Evolutionary conservation across 2,329 filamentous ascomycete genomes (phyloP), one percentile per base, ranked within the genome.

Genomic region (Cladophialophora chaetospira): DNA sequence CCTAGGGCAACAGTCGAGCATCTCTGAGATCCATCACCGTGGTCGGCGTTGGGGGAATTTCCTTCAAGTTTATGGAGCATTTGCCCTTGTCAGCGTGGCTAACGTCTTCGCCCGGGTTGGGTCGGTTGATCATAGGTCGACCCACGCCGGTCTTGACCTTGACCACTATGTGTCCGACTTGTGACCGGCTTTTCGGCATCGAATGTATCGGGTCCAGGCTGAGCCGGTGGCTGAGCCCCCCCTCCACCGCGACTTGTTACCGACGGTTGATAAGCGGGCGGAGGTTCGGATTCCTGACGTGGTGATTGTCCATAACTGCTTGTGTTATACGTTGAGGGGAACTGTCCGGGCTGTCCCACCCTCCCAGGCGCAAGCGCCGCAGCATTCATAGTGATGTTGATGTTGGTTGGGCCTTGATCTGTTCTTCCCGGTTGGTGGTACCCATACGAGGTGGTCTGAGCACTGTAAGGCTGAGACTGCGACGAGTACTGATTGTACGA

Each of bases 121-220:
- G n/a, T 48, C 38, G 44, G 48, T 21, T 57, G 53, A 10, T 57
- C 58, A 29, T 57, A 47, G 15, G 23, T 31, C 19, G 49, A 33
- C 5, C 33, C 43, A 33, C 54, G 44, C 31, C 58, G 58, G 35
- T 40, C 25, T 46, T 57, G 58, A 15, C 33, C 17, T 46, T 57
- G 58, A 23, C 45, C 31, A 52, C 47, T 46, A 5, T 58, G 51
- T 31, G 46, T 36, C 17, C 47, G 47, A 25, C 15, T 48, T 33
- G 26, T 58, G 21, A n/a, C 15, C 13, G 52, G 42, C 31, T 53
- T 49, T 5, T 53, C 36, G 3, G 55, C 55, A 38, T 61, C 59
- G 28, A 61, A 58, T 9, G 45, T 55, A 21, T 61, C 59, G 3
- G 59, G 59, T 17, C 53, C 59, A 17, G 59, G 59, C 8, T 61